A percentile compares a stretch with the other conserved stretches of the same genome.
Conservation (phyloP, 2,329 filamentous ascomycete species). For the Gremmenia infestans region DNA sequence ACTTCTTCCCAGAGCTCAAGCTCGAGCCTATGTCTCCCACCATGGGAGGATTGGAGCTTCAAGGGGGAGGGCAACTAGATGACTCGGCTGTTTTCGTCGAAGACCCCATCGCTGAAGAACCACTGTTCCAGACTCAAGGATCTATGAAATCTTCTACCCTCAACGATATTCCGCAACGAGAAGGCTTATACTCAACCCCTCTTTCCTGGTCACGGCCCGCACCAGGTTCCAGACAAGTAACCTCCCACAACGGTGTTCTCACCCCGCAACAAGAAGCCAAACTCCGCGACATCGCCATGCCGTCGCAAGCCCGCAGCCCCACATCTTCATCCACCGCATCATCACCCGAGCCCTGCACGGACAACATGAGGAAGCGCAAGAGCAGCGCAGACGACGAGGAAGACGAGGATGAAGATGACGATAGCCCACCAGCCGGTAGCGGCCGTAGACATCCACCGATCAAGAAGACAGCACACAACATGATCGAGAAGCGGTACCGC, state of each 20-base stretch:
- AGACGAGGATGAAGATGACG: conserved; percentile 51
- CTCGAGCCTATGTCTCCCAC: conserved; percentile 24
- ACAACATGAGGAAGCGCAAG: conserved; percentile 39
- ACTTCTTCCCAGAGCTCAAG: conserved; percentile 28
- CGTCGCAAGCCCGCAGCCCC: conserved; percentile 43
- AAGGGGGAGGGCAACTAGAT: conserved; percentile 17
- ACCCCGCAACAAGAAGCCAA: conserved; percentile 31
- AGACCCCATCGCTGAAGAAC: conserved; percentile 23
- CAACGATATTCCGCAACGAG: conserved; percentile 9
- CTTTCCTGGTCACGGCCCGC: conserved; percentile 24
- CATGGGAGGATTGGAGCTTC: conserved; percentile 22
- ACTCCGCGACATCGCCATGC: conserved; percentile 60
- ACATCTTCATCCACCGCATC: conserved; percentile 39
- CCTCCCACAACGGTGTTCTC: conserved; percentile 11
- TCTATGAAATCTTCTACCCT: conserved; percentile 9
- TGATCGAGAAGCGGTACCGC: conserved; percentile 80
- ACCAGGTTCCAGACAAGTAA: conserved; percentile 3
- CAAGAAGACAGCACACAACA: conserved; percentile 80
- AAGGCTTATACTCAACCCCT: conserved; percentile 26
- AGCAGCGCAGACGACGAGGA: conserved; percentile 25
- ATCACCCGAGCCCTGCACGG: conserved; percentile 34
- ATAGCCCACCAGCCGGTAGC: conserved; percentile 39
- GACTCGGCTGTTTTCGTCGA: conserved; percentile 23
- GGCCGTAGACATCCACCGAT: conserved; percentile 36
- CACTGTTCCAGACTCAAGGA: conserved; percentile 24